Base-by-base conservation (phyloP, 345 rosid species). In the Mallotus nudiflorus region DNA sequence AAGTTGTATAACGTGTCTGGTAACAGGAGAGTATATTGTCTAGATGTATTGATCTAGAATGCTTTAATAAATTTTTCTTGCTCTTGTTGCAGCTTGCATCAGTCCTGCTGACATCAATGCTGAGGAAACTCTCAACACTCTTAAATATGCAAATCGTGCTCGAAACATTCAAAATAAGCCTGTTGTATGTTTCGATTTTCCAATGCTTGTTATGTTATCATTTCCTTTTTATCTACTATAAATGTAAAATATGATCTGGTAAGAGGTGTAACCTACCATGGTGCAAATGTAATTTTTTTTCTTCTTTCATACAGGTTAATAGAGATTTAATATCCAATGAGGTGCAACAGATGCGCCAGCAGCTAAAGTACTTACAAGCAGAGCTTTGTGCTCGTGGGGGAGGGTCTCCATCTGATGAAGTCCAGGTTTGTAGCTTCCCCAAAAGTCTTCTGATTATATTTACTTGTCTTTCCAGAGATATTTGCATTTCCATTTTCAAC, bases 111-210 rank as follows among this genome's bases (percentile, higher is more conserved):
- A 95, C 78, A 90, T 90, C 69, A 95, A 95, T 82, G 97, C 92
- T 0, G 99, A 95, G 89, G 99, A 95, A 77, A 91, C 97, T 15
- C 93, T 91, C 37, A 95, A 95, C 81, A 92, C 99, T 62, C 80
- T 95, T 63, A 95, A 95, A 80, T 95, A 95, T 77, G 99, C 99
- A 72, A 95, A 95, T 84, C 99, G 99, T 73, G 99, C 97, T 78
- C 92, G 99, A 33, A 95, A 95, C 75, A 95, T 95, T 69, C 87
- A 83, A 76, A 95, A 95, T 76, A 92, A 95, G 85, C 97, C 93
- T 62, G 88, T 95, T 75, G 99, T 91, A 83, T 86, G 96, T 86
- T 65, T 73, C 74, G 1, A 3, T 54, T 67, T 16, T 15, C 15
- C 39, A 18, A 28, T 46, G 4, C 16, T 29, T 46, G 28, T 59